Evolutionary conservation across 2,329 filamentous ascomycete genomes (phyloP), one percentile per base, ranked within the genome.

Genomic region (Aspergillus pseudoviridinutans): DNA sequence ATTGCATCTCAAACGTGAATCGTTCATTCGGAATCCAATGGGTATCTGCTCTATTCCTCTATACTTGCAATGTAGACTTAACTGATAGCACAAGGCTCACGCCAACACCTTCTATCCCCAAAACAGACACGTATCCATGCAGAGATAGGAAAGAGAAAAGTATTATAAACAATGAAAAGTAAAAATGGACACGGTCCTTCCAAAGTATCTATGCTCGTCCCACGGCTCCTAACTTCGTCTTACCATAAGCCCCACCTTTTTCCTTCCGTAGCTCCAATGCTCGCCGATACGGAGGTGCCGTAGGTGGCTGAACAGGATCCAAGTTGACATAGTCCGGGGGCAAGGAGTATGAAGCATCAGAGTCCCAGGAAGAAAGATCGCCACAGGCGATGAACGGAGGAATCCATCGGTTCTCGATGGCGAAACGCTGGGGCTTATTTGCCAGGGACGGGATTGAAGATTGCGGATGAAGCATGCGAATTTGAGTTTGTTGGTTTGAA

Each of bases 381-480:
- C 94, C 94, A 72, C 94, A 99, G n/a, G 94, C 92, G 67, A 99
- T 84, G 71, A 99, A 99, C 0, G 93, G 92, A 3, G 92, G 92
- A 65, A 97, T 93, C 92, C 93, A 97, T 52, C 88, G 80, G 29
- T 80, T 74, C 58, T 85, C 80, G 56, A 70, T 62, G 61, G 71
- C 63, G 52, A 71, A 73, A 49, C 66, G 69, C 50, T 67, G 60
- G 52, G 2, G 61, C 54, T 0, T 58, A 54, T 25, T 67, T 65
- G 17, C 66, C 64, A 1, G 64, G 56, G 5, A 67, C 56, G 1
- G 60, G 56, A 17, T 64, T 58, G 41, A 57, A 55, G 12, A 61
- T 22, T 32, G 50, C 51, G 20, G 57, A 73, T 68, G 74, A 60
- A 61, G 72, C 58, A 58, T 73, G 49, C 61, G 66, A 62, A 80